These are phyloP conservation scores for Alternaria brassicicola DNA, from an alignment of 2,329 filamentous ascomycete genomes.

Conservation along the genomic window DNA sequence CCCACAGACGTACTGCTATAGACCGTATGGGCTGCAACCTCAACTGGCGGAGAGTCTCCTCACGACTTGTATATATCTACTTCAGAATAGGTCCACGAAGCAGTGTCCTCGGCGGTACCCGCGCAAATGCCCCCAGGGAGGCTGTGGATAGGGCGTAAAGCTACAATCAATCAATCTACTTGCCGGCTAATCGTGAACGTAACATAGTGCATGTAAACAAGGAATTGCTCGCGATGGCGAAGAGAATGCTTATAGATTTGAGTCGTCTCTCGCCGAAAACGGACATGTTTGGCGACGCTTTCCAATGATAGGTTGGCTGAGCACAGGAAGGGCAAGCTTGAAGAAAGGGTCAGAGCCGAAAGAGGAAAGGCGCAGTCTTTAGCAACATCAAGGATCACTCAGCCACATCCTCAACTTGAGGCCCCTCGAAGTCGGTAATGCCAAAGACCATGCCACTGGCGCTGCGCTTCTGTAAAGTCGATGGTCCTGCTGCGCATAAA, in stretches of 20 bases:
- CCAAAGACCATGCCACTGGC: conserved; percentile 1
- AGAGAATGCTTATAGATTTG: neutral
- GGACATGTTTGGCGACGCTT: neutral
- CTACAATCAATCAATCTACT: no score
- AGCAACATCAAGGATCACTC: neutral
- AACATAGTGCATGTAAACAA: neutral
- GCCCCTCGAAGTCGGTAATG: neutral
- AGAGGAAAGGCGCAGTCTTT: neutral
- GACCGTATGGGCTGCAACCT: no score
- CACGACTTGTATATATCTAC: no score
- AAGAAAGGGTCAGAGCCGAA: neutral
- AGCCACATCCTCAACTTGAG: neutral
- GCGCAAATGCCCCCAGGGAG: no score
- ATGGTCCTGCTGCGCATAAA: neutral
- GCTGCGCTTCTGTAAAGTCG: neutral
- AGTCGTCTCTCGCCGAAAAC: neutral
- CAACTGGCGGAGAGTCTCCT: no score
- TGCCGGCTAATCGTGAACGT: neutral
- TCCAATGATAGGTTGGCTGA: neutral
- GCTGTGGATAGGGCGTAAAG: no score
- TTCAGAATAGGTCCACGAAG: no score
- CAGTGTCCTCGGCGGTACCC: no score
- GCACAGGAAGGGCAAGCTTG: neutral
- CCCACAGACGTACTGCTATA: no score
- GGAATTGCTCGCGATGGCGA: neutral